These are phyloP conservation scores for Spencermartinsiella ligniputridi DNA, from an alignment of 1,139 yeast species.

Conservation along the genomic window DNA sequence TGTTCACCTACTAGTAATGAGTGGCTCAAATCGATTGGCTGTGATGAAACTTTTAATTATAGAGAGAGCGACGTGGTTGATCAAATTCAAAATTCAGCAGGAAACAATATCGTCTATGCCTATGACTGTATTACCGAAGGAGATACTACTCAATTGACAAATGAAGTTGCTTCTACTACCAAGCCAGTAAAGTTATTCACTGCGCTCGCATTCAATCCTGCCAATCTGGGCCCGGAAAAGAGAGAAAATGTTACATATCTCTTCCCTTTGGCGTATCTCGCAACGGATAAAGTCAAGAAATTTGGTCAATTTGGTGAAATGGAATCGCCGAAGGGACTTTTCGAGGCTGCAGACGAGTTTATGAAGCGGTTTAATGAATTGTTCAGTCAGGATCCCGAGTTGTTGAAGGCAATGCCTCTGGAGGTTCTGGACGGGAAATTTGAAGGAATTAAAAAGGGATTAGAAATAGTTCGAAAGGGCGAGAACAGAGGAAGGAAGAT, in stretches of 20 bases:
- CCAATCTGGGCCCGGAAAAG: conserved; percentile 27
- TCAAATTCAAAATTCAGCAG: conserved; percentile 42
- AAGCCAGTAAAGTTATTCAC: conserved; percentile 9
- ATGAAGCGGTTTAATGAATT: conserved; percentile 21
- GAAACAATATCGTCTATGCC: conserved; percentile 45
- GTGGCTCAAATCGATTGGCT: conserved; percentile 48
- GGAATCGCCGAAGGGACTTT: conserved; percentile 23
- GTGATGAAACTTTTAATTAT: conserved; percentile 58
- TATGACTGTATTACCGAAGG: conserved; percentile 50
- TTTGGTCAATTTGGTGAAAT: conserved; percentile 25
- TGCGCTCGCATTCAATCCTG: conserved; percentile 5
- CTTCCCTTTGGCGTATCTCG: conserved; percentile 39
- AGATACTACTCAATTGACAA: conserved; percentile 7
- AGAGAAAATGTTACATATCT: conserved; percentile 19
- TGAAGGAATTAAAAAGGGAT: neutral
- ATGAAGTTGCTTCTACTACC: conserved; percentile 8
- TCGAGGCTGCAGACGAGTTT: conserved; percentile 20
- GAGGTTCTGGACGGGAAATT: neutral
- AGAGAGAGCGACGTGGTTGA: conserved; percentile 49
- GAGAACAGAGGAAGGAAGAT: neutral
- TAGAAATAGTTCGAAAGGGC: neutral
- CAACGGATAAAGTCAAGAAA: conserved; percentile 31
- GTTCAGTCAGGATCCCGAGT: conserved; percentile 12
- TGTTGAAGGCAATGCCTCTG: conserved; percentile 31
- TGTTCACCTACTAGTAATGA: conserved; percentile 47